Base-by-base conservation (phyloP, 148 eudicot species). In the Fagopyrum esculentum region DNA sequence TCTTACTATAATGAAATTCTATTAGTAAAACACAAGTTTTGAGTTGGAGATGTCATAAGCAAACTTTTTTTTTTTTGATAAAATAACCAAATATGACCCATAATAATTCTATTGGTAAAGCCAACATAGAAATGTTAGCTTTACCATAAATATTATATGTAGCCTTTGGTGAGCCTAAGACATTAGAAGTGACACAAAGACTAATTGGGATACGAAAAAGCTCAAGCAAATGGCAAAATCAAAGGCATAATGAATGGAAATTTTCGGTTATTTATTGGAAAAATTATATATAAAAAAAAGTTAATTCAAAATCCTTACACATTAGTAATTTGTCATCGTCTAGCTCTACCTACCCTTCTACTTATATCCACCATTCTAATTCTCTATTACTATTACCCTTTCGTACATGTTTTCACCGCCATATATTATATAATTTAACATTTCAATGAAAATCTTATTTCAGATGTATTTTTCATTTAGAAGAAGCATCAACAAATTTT, bases 221-320 rank as follows among this genome's bases (percentile, higher is more conserved):
- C 55, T 46, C 71, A 72, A 73, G 47, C 55, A 78, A 54, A 78
- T 76, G 84, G 76, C 83, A 78, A 81, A 83, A 78, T 78, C 8
- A 59, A 43, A 81, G 74, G 81, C 80, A 78, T 71, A 63, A 71
- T 80, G 74, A 69, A 77, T 55, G 74, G 83, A 40, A 54, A 1
- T 35, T 35, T 35, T 35, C 40, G 40, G 40, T 35, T 35, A 35
- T 35, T 35, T 35, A 35, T 35, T 35, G 0, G 40, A 35, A 35
- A 35, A 35, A 22, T 22, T 22, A 22, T 22, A 22, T 22, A 22
- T 22, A 22, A 22, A 22, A 22, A 22, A 22, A 22, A 22, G 26
- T 22, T 22, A 22, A 22, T 22, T 22, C 26, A 22, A 22, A 59
- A 9, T 59, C 35, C 66, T 19, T 19, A 26, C 9, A 59, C 40